phyloP scores from a whole-genome alignment of 2,329 filamentous ascomycete species.

The Paracamarosporium sp. region DNA sequence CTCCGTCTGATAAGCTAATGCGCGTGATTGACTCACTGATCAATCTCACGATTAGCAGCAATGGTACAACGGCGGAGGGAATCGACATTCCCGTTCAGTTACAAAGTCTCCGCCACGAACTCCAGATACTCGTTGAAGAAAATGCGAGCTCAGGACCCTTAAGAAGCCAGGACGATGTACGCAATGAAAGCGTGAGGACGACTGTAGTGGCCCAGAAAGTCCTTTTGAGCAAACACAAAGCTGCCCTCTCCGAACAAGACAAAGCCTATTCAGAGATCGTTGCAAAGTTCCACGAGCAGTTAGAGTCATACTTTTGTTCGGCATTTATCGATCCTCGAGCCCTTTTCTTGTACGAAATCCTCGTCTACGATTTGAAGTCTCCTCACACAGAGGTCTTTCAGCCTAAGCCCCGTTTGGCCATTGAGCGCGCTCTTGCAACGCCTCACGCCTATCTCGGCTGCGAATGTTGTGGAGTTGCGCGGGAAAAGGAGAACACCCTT shows the following conservation, averaged over 20 bases:
- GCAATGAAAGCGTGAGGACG: conserved; percentile 72
- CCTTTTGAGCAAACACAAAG: conserved; percentile 77
- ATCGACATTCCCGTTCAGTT: conserved; percentile 29
- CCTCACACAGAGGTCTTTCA: conserved; percentile 78
- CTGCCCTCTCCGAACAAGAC: conserved; percentile 73
- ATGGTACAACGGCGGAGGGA: not conserved
- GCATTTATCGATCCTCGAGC: conserved; percentile 58
- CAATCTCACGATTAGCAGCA: not conserved
- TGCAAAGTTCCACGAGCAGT: conserved; percentile 59
- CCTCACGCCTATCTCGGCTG: conserved; percentile 82
- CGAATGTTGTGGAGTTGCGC: conserved; percentile 65
- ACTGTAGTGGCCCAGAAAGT: conserved; percentile 84
- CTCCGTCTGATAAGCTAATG: conserved; percentile 61
- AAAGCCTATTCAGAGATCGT: conserved; percentile 72
- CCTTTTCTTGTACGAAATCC: conserved; percentile 72
- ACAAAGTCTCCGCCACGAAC: conserved; percentile 39
- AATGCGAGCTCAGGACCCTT: conserved; percentile 53
- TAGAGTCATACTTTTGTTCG: conserved; percentile 57
- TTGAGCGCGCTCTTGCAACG: conserved; percentile 74
- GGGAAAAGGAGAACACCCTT: conserved; percentile 52
- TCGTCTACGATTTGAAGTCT: conserved; percentile 75
- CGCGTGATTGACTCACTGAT: conserved; percentile 50
- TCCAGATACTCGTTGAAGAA: conserved; percentile 32
- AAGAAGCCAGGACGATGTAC: conserved; percentile 77
- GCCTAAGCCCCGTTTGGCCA: conserved; percentile 71